phyloP scores from a whole-genome alignment of 2,329 filamentous ascomycete genomes.

The Curvularia hawaiiensis region DNA sequence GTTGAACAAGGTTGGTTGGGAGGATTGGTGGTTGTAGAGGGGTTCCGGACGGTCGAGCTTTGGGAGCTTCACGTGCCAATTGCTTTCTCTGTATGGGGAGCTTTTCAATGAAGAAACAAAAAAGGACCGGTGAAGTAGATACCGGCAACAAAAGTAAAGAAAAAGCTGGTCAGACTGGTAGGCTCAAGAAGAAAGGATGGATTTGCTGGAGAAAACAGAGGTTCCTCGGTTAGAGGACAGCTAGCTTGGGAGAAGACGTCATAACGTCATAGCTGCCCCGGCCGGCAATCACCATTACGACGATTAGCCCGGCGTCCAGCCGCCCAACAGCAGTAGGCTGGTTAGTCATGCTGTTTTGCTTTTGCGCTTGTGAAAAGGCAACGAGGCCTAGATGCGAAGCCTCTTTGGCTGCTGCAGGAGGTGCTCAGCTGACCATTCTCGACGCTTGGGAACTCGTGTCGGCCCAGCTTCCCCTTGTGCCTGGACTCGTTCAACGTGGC shows the following conservation, averaged over 20 bases:
- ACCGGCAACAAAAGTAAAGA: not conserved
- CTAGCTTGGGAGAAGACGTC: slow-evolving; percentile 15
- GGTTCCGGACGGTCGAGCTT: slow-evolving; percentile 5
- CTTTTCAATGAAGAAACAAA: not conserved
- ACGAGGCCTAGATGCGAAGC: slow-evolving; percentile 1
- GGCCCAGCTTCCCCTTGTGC: slow-evolving; percentile 10
- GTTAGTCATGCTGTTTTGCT: slow-evolving; percentile 13
- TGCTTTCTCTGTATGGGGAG: not conserved
- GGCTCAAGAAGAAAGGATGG: slow-evolving; percentile 6
- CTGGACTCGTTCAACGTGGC: not conserved
- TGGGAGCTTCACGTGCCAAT: not conserved
- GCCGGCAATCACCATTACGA: slow-evolving; percentile 17
- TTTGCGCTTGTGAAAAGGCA: not conserved
- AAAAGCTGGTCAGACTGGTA: slow-evolving; percentile 2
- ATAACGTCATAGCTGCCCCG: slow-evolving; percentile 12
- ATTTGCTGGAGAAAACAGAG: slow-evolving; percentile 13
- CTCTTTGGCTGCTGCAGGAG: slow-evolving; percentile 1
- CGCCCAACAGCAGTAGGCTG: slow-evolving; percentile 1
- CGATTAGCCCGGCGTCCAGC: slow-evolving; percentile 7
- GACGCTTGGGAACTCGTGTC: not conserved
- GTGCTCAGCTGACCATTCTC: slow-evolving; percentile 1
- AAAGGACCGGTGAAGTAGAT: slow-evolving; percentile 2
- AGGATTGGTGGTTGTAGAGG: slow-evolving; percentile 6
- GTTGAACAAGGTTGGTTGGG: not conserved
- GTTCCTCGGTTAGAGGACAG: slow-evolving; percentile 16